Evolutionary conservation across 2,329 filamentous ascomycete species (phyloP).

Genomic region (Cladosporium cucumerinum): DNA sequence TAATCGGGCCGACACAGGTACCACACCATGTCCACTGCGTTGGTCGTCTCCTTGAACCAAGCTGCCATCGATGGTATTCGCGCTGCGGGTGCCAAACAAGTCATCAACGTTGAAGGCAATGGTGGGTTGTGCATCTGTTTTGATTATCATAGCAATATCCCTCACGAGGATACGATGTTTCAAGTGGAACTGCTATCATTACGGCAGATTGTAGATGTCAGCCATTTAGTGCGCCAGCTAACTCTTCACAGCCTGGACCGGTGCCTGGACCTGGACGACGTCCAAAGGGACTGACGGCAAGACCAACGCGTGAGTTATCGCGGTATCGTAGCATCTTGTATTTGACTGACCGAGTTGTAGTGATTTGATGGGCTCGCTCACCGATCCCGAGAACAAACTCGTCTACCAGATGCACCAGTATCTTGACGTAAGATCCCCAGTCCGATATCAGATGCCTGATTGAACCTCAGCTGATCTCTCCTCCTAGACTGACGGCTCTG

Average conservation of each 20-base stretch:
- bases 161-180: background rate
- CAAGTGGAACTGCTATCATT: background rate
- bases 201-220: background rate
- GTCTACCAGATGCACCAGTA: slow-evolving; percentile 64
- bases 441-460: background rate
- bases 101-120: slow-evolving; percentile 60
- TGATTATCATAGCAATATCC: background rate
- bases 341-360: background rate
- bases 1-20: slow-evolving; percentile 11
- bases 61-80: slow-evolving; percentile 48
- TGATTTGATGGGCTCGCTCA: slow-evolving; percentile 46
- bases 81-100: slow-evolving; percentile 48
- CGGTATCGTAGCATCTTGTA: background rate
- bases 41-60: slow-evolving; percentile 48
- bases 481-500: slow-evolving; percentile 49
- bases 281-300: slow-evolving; percentile 38
- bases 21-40: slow-evolving; percentile 43
- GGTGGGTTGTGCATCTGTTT: background rate
- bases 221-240: background rate
- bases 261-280: slow-evolving; percentile 51
- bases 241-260: slow-evolving; percentile 37
- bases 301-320: slow-evolving; percentile 37
- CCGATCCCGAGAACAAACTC: slow-evolving; percentile 52
- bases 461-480: background rate
- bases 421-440: background rate